Evolutionary conservation across 2,329 filamentous ascomycete genomes (phyloP).

Genomic region (Alternaria dauci): DNA sequence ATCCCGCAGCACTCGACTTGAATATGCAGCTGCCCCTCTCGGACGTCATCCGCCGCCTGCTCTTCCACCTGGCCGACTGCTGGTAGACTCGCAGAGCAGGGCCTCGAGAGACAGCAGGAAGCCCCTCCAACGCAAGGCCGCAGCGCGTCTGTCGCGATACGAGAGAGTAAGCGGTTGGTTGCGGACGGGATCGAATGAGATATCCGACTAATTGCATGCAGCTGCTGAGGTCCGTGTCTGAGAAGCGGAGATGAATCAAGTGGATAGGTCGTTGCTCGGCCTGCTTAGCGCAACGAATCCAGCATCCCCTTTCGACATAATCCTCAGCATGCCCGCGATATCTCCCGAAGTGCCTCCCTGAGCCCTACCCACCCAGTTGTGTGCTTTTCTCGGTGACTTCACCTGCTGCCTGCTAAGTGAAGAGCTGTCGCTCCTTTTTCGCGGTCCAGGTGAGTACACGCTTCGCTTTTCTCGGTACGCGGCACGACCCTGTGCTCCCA

Average conservation of each 20-base stretch:
- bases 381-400: constrained; percentile 39
- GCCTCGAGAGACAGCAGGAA: not conserved
- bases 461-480: constrained; percentile 45
- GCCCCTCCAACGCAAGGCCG: not conserved
- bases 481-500: constrained; percentile 29
- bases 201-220: constrained; percentile 43
- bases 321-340: constrained; percentile 34
- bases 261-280: constrained; percentile 38
- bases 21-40: constrained; percentile 19
- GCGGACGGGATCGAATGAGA: constrained; percentile 21
- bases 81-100: not conserved
- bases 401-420: constrained; percentile 37
- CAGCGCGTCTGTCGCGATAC: constrained; percentile 4
- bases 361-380: constrained; percentile 30
- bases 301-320: constrained; percentile 42
- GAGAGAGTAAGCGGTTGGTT: constrained; percentile 23
- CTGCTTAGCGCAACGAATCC: constrained; percentile 40
- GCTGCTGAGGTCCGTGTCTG: constrained; percentile 36
- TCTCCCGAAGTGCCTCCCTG: constrained; percentile 31
- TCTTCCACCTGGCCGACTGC: constrained; percentile 18
- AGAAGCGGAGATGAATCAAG: constrained; percentile 37
- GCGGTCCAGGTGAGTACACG: constrained; percentile 14
- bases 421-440: constrained; percentile 47
- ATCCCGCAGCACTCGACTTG: constrained; percentile 26
- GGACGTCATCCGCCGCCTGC: constrained; percentile 32